Conservation (phyloP, 192 early-diverging fungal species). For the Haplosporangium gracile region DNA sequence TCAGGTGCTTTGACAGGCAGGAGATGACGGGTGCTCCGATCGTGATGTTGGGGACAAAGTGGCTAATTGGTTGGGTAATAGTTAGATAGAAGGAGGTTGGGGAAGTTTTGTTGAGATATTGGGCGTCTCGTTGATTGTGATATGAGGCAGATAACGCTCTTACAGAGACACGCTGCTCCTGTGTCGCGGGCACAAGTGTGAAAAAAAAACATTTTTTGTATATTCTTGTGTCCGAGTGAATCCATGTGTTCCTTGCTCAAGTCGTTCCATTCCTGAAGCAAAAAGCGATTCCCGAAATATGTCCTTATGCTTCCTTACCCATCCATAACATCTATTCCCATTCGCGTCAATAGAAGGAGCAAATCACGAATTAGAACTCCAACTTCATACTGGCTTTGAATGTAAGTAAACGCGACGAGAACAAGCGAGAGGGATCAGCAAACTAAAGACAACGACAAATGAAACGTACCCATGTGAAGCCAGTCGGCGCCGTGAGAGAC, state of each 20-base stretch:
- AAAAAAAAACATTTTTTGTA: neutral
- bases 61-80: conserved; percentile 61
- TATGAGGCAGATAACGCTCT: neutral
- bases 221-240: neutral
- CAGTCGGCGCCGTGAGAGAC: conserved; percentile 91
- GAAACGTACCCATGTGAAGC: conserved; percentile 81
- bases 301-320: conserved; percentile 65
- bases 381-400: neutral
- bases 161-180: neutral
- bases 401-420: neutral
- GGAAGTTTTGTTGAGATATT: neutral
- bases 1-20: conserved; percentile 85
- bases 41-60: conserved; percentile 98
- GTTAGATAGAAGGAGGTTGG: neutral
- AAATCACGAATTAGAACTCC: conserved; percentile 5
- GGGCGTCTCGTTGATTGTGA: neutral
- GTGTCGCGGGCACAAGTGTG: neutral
- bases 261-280: neutral
- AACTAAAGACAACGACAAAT: neutral
- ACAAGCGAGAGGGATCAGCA: neutral
- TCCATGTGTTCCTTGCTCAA: neutral
- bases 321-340: conserved; percentile 88
- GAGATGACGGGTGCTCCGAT: conserved; percentile 95
- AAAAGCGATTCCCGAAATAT: neutral
- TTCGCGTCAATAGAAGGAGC: neutral